A percentile compares a stretch with the other conserved stretches of the same genome.
Conservation (phyloP, 2,329 filamentous ascomycete genomes). For the Cercospora berteroae region DNA sequence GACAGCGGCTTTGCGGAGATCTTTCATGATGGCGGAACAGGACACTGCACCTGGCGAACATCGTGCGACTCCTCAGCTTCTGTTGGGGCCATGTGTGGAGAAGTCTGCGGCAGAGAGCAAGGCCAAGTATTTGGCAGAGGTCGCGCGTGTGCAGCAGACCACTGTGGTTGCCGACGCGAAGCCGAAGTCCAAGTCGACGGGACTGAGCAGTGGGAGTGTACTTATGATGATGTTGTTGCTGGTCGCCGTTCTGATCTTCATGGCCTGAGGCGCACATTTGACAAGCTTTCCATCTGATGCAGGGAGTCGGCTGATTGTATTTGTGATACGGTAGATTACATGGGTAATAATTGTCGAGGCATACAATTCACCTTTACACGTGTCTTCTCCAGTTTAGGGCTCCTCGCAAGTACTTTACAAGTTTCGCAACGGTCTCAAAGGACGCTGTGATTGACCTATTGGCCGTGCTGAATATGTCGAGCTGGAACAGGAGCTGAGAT, state of each 20-base stretch:
- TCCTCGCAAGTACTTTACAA: too few species aligned
- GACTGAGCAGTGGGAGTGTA: neutral
- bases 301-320: neutral
- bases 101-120: neutral
- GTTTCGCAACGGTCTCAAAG: too few species aligned
- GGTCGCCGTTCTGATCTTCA: neutral
- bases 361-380: neutral
- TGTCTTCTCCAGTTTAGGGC: too few species aligned
- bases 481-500: too few species aligned
- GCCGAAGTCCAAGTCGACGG: neutral
- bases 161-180: neutral
- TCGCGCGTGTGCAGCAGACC: neutral
- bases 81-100: neutral
- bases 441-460: too few species aligned
- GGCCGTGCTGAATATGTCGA: too few species aligned
- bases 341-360: neutral
- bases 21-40: neutral
- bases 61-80: neutral
- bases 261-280: neutral
- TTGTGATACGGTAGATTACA: neutral
- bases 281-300: neutral
- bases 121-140: neutral
- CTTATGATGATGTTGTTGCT: neutral
- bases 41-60: neutral
- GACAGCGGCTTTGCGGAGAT: neutral